phyloP scores from a whole-genome alignment of 2,329 filamentous ascomycete genomes.

The Fusarium armeniacum region DNA sequence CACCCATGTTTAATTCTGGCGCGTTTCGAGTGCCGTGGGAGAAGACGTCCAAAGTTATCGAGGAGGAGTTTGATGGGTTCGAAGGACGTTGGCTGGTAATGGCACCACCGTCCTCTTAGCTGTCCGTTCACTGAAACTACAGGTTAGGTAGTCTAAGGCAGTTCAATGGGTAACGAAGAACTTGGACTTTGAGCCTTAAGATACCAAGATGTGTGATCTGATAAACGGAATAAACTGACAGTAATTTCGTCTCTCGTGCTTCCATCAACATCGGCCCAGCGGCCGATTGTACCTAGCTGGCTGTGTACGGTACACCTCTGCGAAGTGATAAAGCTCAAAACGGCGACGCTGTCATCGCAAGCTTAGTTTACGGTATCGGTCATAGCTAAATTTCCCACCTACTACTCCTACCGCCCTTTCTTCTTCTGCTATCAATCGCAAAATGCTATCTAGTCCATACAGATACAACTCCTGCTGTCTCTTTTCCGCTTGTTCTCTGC shows the following conservation, averaged over 20 bases:
- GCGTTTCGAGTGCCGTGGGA: conserved; percentile 40
- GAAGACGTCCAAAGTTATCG: conserved; percentile 28
- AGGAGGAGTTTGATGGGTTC: conserved; percentile 31
- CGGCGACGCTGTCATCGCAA: no score
- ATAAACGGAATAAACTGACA: no score
- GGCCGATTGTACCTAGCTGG: no score
- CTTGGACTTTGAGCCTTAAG: not conserved
- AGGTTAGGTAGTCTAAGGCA: not conserved
- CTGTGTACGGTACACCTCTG: no score
- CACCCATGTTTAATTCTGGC: conserved; percentile 44
- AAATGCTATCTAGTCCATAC: not conserved
- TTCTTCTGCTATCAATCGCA: not conserved
- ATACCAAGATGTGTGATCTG: not conserved
- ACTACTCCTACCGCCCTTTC: not conserved
- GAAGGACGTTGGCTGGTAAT: conserved; percentile 39
- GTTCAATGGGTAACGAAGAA: not conserved
- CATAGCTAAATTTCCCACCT: not conserved
- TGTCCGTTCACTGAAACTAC: not conserved
- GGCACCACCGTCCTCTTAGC: conserved; percentile 23
- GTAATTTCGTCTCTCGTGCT: no score
- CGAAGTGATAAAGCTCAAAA: no score
- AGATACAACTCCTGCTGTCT: not conserved
- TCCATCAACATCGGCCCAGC: no score
- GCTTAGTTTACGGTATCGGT: no score
- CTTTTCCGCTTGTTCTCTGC: not conserved